Conservation (phyloP, 805 yeast genomes). For the Saitoella complicata region DNA sequence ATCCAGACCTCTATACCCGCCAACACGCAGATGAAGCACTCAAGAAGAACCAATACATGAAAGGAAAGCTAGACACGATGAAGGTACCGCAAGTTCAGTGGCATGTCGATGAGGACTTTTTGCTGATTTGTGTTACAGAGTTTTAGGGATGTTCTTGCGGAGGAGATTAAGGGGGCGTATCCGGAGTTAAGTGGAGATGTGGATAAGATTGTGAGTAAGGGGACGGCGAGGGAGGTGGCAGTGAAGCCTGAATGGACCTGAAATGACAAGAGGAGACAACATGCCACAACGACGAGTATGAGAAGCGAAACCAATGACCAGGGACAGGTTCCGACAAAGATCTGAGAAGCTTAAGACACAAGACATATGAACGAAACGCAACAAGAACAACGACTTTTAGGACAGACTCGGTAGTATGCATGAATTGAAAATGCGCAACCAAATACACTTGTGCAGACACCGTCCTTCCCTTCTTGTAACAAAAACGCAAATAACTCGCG, state of each 20-base stretch:
- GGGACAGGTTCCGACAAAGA: no score
- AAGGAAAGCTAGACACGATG: slow-evolving; percentile 64
- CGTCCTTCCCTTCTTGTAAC: no score
- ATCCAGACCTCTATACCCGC: slow-evolving; percentile 92
- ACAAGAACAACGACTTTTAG: no score
- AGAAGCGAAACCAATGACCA: no score
- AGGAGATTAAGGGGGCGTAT: slow-evolving; percentile 55
- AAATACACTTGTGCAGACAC: no score
- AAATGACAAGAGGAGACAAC: no score
- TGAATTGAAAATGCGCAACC: no score
- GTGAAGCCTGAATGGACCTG: slow-evolving; percentile 12
- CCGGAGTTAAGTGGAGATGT: slow-evolving; percentile 55
- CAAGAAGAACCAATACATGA: slow-evolving; percentile 68
- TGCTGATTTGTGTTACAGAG: slow-evolving; percentile 17
- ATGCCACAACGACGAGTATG: no score
- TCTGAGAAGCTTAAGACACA: no score
- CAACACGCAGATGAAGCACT: slow-evolving; percentile 93
- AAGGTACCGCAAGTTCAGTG: background rate
- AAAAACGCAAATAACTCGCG: no score
- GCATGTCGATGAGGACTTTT: background rate
- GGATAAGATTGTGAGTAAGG: slow-evolving; percentile 4
- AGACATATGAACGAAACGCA: no score
- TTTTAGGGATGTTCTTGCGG: slow-evolving; percentile 50
- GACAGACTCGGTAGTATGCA: no score
- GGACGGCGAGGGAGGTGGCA: slow-evolving; percentile 8